Conservation (phyloP, 192 early-diverging fungal species). For the Endogone sp. region DNA sequence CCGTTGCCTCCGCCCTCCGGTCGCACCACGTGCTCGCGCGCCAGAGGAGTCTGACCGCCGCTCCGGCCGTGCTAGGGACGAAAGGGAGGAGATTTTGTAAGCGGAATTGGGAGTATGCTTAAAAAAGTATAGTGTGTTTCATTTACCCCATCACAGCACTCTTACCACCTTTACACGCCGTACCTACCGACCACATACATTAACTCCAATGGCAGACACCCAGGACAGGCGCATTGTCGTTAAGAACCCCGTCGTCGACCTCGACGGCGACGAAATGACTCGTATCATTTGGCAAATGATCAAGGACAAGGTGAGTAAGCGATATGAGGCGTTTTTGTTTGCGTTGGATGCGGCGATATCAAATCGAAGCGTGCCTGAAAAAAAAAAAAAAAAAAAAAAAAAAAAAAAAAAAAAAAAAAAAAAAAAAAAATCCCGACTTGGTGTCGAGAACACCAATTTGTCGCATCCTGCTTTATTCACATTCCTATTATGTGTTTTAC, state of each 20-base stretch:
- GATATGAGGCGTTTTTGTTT: constrained; percentile 9
- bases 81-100: neutral
- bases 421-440: too few species aligned
- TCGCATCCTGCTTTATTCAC: neutral
- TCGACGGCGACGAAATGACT: constrained; percentile 99
- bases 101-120: neutral
- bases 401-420: neutral
- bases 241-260: constrained; percentile 78
- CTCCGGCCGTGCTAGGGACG: neutral
- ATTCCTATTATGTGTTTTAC: constrained; percentile 6
- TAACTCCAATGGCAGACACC: constrained; percentile 4
- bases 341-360: neutral
- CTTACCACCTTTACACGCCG: too few species aligned
- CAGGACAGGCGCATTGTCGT: constrained; percentile 51
- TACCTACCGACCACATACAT: too few species aligned
- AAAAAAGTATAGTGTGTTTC: neutral
- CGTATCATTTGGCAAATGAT: constrained; percentile 95
- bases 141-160: too few species aligned
- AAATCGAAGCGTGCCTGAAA: too few species aligned
- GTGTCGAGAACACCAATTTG: neutral
- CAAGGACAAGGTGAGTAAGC: constrained; percentile 64
- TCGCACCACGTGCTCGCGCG: neutral
- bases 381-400: neutral
- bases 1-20: neutral
- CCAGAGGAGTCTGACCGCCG: neutral